These are phyloP conservation scores for Agaricus subrufescens DNA, from an alignment of 768 basidiomycete genomes.

Conservation along the genomic window DNA sequence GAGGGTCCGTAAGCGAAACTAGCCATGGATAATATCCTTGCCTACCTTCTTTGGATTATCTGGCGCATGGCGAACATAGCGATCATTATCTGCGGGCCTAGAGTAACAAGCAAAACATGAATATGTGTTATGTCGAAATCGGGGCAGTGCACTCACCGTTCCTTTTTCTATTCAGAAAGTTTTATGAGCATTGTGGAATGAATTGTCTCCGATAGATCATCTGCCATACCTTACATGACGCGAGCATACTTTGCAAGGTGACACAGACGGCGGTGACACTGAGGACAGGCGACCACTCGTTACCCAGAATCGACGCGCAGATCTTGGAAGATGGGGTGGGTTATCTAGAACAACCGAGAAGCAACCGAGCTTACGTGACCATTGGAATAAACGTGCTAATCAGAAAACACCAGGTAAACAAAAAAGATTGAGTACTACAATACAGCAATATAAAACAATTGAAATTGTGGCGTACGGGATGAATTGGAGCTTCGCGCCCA, in stretches of 20 bases:
- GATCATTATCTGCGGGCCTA: conserved; percentile 81
- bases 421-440: background rate
- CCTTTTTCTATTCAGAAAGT: conserved; percentile 37
- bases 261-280: conserved; percentile 79
- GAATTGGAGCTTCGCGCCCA: conserved; percentile 62
- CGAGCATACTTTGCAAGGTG: conserved; percentile 89
- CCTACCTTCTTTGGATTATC: conserved; percentile 84
- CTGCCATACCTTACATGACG: conserved; percentile 75
- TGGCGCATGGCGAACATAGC: conserved; percentile 74
- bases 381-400: conserved; percentile 82
- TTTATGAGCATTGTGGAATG: background rate
- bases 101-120: background rate
- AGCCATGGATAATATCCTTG: background rate
- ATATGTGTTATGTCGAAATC: background rate
- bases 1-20: background rate
- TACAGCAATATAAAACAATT: conserved; percentile 5
- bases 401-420: no score
- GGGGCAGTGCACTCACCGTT: conserved; percentile 47
- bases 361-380: conserved; percentile 56
- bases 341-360: background rate
- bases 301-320: conserved; percentile 85
- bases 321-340: conserved; percentile 42
- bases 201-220: background rate
- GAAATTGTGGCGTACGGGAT: conserved; percentile 54
- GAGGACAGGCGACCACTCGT: conserved; percentile 87